Evolutionary conservation across 495 filamentous ascomycete genomes (phyloP).

Genomic region (Penicillium lividum): DNA sequence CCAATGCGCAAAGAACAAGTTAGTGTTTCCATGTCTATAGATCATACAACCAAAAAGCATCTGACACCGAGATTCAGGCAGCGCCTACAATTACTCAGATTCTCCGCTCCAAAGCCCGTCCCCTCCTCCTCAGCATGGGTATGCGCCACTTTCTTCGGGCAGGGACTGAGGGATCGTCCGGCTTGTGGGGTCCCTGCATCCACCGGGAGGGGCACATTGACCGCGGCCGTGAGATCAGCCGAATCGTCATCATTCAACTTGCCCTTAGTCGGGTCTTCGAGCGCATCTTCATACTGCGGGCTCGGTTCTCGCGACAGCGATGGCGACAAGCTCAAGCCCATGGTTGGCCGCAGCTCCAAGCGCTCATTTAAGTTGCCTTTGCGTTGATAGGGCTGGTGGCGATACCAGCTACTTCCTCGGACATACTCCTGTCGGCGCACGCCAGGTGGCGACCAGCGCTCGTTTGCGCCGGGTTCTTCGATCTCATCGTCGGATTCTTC

Average conservation of each 20-base stretch:
- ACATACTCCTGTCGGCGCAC: slow-evolving; percentile 51
- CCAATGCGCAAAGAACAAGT: slow-evolving; percentile 28
- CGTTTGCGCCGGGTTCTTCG: slow-evolving; percentile 37
- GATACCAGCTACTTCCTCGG: slow-evolving; percentile 61
- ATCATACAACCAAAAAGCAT: slow-evolving; percentile 8
- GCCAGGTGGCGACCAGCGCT: slow-evolving; percentile 62
- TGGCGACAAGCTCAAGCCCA: slow-evolving; percentile 42
- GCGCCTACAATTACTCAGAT: slow-evolving; percentile 58
- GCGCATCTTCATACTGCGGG: slow-evolving; percentile 57
- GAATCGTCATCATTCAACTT: slow-evolving; percentile 35
- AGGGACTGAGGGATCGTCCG: slow-evolving; percentile 53
- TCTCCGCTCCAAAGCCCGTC: slow-evolving; percentile 38
- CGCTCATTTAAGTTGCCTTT: slow-evolving; percentile 32
- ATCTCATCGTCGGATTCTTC: slow-evolving; percentile 55
- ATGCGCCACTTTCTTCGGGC: slow-evolving; percentile 24
- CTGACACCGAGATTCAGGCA: slow-evolving; percentile 21
- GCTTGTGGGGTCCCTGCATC: slow-evolving; percentile 54
- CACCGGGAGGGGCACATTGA: slow-evolving; percentile 56
- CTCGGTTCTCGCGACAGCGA: slow-evolving; percentile 55
- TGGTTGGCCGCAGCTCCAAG: slow-evolving; percentile 43
- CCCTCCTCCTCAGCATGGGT: slow-evolving; percentile 34
- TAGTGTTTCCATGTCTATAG: slow-evolving; percentile 39
- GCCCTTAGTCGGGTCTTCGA: slow-evolving; percentile 36
- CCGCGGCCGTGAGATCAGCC: slow-evolving; percentile 56
- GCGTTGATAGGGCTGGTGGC: slow-evolving; percentile 52